phyloP scores from a whole-genome alignment of 2,329 filamentous ascomycete species.

The Aspergillus aculeatinus region DNA sequence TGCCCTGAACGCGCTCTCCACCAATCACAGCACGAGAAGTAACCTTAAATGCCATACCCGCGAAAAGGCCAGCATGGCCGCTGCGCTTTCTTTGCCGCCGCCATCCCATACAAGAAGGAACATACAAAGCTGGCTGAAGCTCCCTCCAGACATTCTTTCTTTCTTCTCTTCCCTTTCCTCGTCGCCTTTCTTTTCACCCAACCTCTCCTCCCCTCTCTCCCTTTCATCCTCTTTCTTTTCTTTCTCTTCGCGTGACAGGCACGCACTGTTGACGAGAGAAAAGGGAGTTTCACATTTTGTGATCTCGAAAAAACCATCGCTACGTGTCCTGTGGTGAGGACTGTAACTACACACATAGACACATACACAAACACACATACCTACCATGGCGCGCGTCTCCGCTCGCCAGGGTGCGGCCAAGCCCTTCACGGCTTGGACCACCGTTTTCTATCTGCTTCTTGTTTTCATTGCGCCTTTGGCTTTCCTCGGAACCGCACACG shows the following conservation, averaged over 20 bases:
- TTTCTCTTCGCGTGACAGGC: slow-evolving; percentile 1
- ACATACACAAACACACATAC: slow-evolving; percentile 15
- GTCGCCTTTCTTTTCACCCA: slow-evolving; percentile 14
- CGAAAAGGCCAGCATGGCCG: slow-evolving; percentile 49
- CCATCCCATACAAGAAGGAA: slow-evolving; percentile 36
- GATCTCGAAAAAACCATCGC: neutral
- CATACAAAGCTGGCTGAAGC: slow-evolving; percentile 26
- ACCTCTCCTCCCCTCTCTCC: slow-evolving; percentile 8
- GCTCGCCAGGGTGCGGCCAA: slow-evolving; percentile 61
- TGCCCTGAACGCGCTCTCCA: slow-evolving; percentile 16
- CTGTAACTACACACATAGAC: slow-evolving; percentile 5
- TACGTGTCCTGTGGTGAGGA: slow-evolving; percentile 15
- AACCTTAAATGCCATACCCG: slow-evolving; percentile 30
- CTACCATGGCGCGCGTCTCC: slow-evolving; percentile 60
- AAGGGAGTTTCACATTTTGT: neutral
- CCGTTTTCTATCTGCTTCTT: slow-evolving; percentile 87
- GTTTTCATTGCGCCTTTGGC: slow-evolving; percentile 82
- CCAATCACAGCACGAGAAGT: slow-evolving; percentile 43
- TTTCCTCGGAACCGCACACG: slow-evolving; percentile 73
- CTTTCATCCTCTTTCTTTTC: slow-evolving; percentile 10
- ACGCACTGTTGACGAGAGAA: neutral
- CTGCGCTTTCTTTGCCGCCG: slow-evolving; percentile 31
- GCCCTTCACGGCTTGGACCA: slow-evolving; percentile 74
- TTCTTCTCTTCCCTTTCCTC: slow-evolving; percentile 20
- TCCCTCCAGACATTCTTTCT: slow-evolving; percentile 19